phyloP scores from a whole-genome alignment of 2,329 filamentous ascomycete species.

The Nemania sp. region DNA sequence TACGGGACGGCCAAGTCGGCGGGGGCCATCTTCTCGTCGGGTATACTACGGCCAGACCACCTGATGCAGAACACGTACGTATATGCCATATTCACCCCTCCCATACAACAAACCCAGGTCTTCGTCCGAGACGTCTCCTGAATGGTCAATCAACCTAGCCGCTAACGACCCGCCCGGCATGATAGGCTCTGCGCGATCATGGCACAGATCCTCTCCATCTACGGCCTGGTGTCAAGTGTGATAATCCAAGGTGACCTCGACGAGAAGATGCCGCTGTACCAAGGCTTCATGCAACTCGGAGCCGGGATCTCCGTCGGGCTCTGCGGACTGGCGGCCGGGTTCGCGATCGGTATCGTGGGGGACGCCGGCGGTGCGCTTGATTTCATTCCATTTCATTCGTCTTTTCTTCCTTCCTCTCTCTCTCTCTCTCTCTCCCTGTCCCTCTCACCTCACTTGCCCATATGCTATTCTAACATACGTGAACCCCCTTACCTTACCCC shows the following conservation, averaged over 20 bases:
- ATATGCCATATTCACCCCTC: background rate
- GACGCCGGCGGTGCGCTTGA: constrained; percentile 48
- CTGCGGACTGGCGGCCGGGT: constrained; percentile 52
- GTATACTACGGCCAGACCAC: constrained; percentile 50
- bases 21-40: constrained; percentile 50
- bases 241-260: constrained; percentile 48
- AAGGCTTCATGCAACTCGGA: constrained; percentile 50
- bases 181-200: constrained; percentile 49
- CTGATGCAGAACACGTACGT: constrained; percentile 49
- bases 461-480: too few species aligned
- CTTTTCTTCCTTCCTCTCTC: background rate
- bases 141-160: background rate
- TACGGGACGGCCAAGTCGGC: constrained; percentile 98
- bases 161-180: background rate
- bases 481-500: too few species aligned
- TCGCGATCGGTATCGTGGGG: constrained; percentile 52
- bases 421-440: background rate
- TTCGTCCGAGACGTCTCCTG: too few species aligned
- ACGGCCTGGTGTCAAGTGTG: constrained; percentile 51
- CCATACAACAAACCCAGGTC: background rate
- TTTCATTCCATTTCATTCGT: background rate
- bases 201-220: constrained; percentile 54
- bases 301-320: constrained; percentile 50
- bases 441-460: too few species aligned
- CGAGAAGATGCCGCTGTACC: constrained; percentile 50